Conservation (phyloP, 2,329 filamentous ascomycete species). For the Aureobasidium sp. region DNA sequence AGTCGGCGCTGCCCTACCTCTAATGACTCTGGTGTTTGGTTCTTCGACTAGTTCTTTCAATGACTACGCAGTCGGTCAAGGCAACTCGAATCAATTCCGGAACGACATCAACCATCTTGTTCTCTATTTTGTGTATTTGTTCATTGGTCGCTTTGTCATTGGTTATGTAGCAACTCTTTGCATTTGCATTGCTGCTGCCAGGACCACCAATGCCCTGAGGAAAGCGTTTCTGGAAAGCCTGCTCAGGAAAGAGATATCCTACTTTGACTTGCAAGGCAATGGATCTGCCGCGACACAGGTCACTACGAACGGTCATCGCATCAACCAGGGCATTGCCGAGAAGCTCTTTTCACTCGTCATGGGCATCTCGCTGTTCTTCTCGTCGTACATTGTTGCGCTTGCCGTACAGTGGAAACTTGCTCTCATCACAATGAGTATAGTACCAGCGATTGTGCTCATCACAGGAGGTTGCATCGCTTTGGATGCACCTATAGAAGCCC, state of each 20-base stretch:
- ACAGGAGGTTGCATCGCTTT: constrained; percentile 20
- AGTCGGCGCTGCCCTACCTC: constrained; percentile 38
- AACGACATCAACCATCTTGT: constrained; percentile 41
- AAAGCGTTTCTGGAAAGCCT: constrained; percentile 53
- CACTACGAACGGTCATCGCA: constrained; percentile 53
- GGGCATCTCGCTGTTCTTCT: constrained; percentile 56
- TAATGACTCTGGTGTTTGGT: constrained; percentile 47
- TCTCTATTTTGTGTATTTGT: constrained; percentile 53
- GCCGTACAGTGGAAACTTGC: constrained; percentile 56
- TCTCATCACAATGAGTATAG: constrained; percentile 49
- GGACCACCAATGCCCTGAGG: constrained; percentile 54
- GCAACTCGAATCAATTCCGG: background rate
- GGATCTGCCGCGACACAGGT: constrained; percentile 58
- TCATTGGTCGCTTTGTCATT: constrained; percentile 52
- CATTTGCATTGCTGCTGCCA: constrained; percentile 56
- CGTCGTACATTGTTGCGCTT: constrained; percentile 61
- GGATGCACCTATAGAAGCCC: constrained; percentile 25
- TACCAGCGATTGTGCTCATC: constrained; percentile 35
- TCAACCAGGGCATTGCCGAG: constrained; percentile 62
- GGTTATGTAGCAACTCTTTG: constrained; percentile 58
- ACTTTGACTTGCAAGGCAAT: constrained; percentile 54
- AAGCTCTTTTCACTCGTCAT: constrained; percentile 61
- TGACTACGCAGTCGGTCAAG: background rate
- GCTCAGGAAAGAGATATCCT: constrained; percentile 55
- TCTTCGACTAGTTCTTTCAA: constrained; percentile 41